Evolutionary conservation across 75 land plant species (phyloP), one percentile per base, ranked within the genome.

Genomic region (Ceratopteris richardii): DNA sequence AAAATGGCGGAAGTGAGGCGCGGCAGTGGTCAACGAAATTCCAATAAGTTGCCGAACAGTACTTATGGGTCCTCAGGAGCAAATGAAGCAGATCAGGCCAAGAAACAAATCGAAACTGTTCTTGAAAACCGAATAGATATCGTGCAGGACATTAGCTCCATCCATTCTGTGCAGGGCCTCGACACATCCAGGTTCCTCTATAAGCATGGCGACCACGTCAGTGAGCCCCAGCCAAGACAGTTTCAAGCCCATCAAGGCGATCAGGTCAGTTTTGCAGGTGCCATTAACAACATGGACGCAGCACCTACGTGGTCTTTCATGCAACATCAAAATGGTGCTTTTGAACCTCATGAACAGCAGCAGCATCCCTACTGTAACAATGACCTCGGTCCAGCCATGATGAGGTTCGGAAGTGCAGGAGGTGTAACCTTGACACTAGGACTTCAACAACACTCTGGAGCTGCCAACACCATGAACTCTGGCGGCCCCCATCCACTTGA

Each of bases 1-100:
- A 71, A 56, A 20, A 74, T 63, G 52, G 37, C 28, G 10, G 77
- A 67, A 12, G 19, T 14, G 1, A 31, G 33, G 17, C 42, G 27
- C 37, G 60, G 16, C 11, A 17, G 18, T 14, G 50, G 50, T 14
- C 37, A 33, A 33, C 7, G 37, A 33, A 33, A 33, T 33, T 9
- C 9, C 37, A 33, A 4, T 4, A 33, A 33, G 9, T 3, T 9
- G 7, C 3, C 37, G 3, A 4, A 3, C 37, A 21, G 12, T 21
- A 2, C 18, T 14, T 17, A 46, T 18, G 50, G 22, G 12, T 2
- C 50, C 22, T 2, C 50, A 46, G 50, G 50, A 46, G 3, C 50
- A 46, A 21, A 5, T 14, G 22, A 46, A 5, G 50, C 50, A 9
- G 37, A 33, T 33, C 37, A 33, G 9, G 7, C 37, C 37, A 33